Evolutionary conservation across 2,329 filamentous ascomycete genomes (phyloP).

Genomic region (Aureobasidium lini): DNA sequence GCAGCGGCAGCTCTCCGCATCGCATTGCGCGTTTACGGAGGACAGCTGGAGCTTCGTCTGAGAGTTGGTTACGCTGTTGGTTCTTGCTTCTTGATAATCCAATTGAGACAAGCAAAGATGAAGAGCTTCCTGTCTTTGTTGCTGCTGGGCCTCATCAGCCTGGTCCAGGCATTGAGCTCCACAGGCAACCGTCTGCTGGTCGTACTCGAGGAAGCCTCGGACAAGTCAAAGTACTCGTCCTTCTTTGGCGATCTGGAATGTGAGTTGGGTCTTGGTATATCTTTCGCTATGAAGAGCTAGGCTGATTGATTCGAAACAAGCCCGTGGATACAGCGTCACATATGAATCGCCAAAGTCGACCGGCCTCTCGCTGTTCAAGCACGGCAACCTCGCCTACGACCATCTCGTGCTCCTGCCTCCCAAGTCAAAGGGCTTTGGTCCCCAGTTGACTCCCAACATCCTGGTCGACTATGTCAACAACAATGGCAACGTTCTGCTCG

Average conservation of each 20-base stretch:
- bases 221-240: constrained; percentile 75
- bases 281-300: too few species aligned
- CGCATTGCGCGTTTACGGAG: constrained; percentile 1
- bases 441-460: constrained; percentile 74
- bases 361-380: constrained; percentile 67
- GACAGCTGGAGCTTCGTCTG: constrained; percentile 6
- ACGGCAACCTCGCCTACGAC: constrained; percentile 84
- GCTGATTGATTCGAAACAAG: constrained; percentile 40
- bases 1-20: constrained; percentile 3
- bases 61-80: background rate
- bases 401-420: constrained; percentile 83
- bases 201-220: constrained; percentile 71
- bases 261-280: constrained; percentile 22
- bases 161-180: constrained; percentile 69
- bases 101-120: constrained; percentile 22
- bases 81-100: background rate
- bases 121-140: constrained; percentile 34
- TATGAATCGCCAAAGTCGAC: constrained; percentile 81
- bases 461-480: constrained; percentile 88
- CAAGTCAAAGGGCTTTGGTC: constrained; percentile 88
- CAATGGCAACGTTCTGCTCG: constrained; percentile 82
- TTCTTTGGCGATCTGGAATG: constrained; percentile 68
- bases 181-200: constrained; percentile 75
- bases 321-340: constrained; percentile 70
- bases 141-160: constrained; percentile 57